Evolutionary conservation across 2,329 filamentous ascomycete species (phyloP), one percentile per base, ranked within the genome.

Genomic region (Diaporthe australafricana): DNA sequence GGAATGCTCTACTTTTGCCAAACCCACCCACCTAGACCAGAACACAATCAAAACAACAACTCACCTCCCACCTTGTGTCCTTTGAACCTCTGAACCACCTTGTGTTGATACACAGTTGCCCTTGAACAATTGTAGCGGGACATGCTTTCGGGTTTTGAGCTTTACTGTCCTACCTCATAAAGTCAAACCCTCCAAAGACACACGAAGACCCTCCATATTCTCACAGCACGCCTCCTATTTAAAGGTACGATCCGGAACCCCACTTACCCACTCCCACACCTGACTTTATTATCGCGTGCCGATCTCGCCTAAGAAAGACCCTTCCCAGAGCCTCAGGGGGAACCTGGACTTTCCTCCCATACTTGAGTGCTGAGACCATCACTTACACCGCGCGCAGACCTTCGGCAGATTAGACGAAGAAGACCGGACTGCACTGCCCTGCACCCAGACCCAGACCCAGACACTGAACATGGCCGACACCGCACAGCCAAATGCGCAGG

Each of bases 401-500:
- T 50, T 38, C n/a, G 45, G 30, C 60, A 22, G 60, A 27, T 35
- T 48, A 65, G 60, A 50, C 60, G 27, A 50, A 25, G 30, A 65
- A 38, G 25, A n/a, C 32, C 30, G 42, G 40, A 42, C 42, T 48
- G 40, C 27, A 63, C 40, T 3, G 35, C 30, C 45, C 45, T 50
- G 60, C 60, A 35, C n/a, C n/a, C n/a, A n/a, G n/a, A n/a, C n/a
- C n/a, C n/a, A n/a, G n/a, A 65, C 42, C 17, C 32, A 68, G 5
- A 40, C 17, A 48, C n/a, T 38, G 42, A 65, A 50, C 30, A 74
- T 74, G 73, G 63, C 73, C 56, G 71, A 73, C 42, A 50, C 35
- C 52, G 57, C 65, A 22, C 69, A 69, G 22, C 74, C 80, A 38
- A 76, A 81, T 52, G 75, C 82, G 40, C 80, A 83, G 73, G 82